Percentiles rank a stretch among this genome's conserved stretches.
phyloP scores from a whole-genome alignment of 805 yeast genomes.

The Myxozyma monticola region DNA sequence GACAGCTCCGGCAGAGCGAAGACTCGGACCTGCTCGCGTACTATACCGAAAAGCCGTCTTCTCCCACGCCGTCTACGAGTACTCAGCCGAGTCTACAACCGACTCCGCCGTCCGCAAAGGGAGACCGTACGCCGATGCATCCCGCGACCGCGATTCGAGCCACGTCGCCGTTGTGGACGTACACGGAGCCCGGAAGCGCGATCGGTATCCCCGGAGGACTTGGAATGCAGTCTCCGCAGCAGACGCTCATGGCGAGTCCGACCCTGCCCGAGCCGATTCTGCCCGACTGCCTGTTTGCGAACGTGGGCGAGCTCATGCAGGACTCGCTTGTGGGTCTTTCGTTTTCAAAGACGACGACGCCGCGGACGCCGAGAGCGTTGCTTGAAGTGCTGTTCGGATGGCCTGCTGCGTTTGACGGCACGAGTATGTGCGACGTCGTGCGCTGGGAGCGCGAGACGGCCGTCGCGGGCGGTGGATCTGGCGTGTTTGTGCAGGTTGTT shows the following conservation, averaged over 20 bases:
- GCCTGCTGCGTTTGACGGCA: not conserved
- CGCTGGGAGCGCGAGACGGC: constrained; percentile 10
- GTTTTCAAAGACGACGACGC: not conserved
- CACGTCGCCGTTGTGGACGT: constrained; percentile 26
- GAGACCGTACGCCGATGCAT: not conserved
- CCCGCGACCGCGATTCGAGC: constrained; percentile 27
- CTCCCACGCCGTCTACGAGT: not conserved
- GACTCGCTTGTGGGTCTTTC: constrained; percentile 10
- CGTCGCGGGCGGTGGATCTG: not conserved
- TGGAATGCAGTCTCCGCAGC: not conserved
- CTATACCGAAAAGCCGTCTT: constrained; percentile 10
- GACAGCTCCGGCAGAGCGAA: not conserved
- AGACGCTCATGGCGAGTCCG: not conserved
- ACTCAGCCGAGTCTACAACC: not conserved
- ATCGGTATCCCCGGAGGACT: not conserved
- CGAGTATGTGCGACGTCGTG: constrained; percentile 9
- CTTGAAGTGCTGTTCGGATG: constrained; percentile 21
- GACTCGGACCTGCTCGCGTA: constrained; percentile 22
- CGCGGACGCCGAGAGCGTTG: constrained; percentile 1
- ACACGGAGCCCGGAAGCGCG: constrained; percentile 3
- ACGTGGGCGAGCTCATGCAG: constrained; percentile 27
- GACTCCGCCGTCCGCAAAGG: not conserved
- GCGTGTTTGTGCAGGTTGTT: constrained; percentile 11
- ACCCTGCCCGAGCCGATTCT: constrained; percentile 27
- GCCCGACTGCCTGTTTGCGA: constrained; percentile 26